These are phyloP conservation scores for Phialocephala sp. DNA, from an alignment of 2,329 filamentous ascomycete genomes.

Conservation along the genomic window DNA sequence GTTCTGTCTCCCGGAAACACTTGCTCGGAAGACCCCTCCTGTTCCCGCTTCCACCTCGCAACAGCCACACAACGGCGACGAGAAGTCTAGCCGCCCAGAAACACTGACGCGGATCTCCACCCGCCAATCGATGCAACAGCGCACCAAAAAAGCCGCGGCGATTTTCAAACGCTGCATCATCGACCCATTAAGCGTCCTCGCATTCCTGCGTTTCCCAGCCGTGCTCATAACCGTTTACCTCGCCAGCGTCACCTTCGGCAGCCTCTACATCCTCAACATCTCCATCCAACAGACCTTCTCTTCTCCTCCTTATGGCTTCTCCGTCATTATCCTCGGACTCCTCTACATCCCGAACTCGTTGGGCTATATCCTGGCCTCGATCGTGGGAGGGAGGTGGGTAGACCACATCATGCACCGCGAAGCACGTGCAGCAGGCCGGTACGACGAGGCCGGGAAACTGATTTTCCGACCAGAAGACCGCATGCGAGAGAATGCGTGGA, in stretches of 20 bases:
- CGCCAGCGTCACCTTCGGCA: conserved; percentile 75
- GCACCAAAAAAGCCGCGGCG: conserved; percentile 58
- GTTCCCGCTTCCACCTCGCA: conserved; percentile 9
- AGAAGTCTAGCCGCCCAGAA: conserved; percentile 18
- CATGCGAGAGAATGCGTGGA: conserved; percentile 82
- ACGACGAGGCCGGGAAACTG: conserved; percentile 69
- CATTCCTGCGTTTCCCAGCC: conserved; percentile 75
- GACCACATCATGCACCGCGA: conserved; percentile 81
- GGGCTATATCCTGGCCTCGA: conserved; percentile 72
- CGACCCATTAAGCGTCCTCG: conserved; percentile 73
- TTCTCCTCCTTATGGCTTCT: conserved; percentile 69
- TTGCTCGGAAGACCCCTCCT: conserved; percentile 43
- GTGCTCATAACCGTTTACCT: conserved; percentile 77
- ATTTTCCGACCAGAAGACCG: conserved; percentile 79
- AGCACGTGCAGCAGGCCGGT: conserved; percentile 71
- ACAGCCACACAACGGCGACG: conserved; percentile 11
- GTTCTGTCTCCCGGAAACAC: conserved; percentile 70
- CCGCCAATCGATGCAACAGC: conserved; percentile 62
- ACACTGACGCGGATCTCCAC: conserved; percentile 61
- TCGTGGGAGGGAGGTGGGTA: conserved; percentile 78
- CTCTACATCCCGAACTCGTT: conserved; percentile 78
- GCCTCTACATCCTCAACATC: conserved; percentile 80
- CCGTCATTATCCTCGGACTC: conserved; percentile 71
- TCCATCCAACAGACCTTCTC: conserved; percentile 75
- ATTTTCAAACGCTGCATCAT: conserved; percentile 67